A percentile compares a stretch with the other conserved stretches of the same genome.
These are phyloP conservation scores for Xanthoceras sorbifolium DNA, from an alignment of 345 rosid genomes.

Conservation along the genomic window DNA sequence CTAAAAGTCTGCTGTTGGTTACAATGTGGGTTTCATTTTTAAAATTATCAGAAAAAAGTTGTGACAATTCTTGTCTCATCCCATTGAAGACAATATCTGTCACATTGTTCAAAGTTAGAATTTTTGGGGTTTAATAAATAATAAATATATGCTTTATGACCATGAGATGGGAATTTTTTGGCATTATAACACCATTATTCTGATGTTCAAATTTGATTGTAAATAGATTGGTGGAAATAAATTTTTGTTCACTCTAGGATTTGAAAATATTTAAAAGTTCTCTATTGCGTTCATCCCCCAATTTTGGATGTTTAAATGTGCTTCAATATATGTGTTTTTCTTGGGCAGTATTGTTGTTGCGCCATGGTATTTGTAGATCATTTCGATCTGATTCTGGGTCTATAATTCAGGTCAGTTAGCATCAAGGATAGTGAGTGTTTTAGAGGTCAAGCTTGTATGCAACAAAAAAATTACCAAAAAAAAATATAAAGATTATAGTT, in stretches of 20 bases:
- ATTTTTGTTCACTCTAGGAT: background rate
- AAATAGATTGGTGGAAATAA: background rate
- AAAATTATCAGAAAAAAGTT: background rate
- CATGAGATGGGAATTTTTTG: background rate
- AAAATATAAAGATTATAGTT: too few relatives aligned
- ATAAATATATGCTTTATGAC: constrained; percentile 1
- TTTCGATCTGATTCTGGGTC: background rate
- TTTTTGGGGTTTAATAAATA: background rate
- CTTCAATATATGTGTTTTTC: background rate
- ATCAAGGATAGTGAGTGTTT: background rate
- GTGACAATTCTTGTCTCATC: background rate
- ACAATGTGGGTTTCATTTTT: background rate
- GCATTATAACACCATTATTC: background rate
- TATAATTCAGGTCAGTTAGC: background rate
- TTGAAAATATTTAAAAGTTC: background rate
- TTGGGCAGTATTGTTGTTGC: background rate
- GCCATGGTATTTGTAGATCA: background rate
- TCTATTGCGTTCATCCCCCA: background rate
- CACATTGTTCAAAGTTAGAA: background rate
- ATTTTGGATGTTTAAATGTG: background rate
- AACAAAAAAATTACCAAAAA: background rate
- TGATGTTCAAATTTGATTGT: background rate
- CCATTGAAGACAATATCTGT: background rate
- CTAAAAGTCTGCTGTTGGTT: background rate
- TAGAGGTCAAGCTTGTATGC: background rate